phyloP scores from a whole-genome alignment of 2,329 filamentous ascomycete species.

The Aspergillus piperis region DNA sequence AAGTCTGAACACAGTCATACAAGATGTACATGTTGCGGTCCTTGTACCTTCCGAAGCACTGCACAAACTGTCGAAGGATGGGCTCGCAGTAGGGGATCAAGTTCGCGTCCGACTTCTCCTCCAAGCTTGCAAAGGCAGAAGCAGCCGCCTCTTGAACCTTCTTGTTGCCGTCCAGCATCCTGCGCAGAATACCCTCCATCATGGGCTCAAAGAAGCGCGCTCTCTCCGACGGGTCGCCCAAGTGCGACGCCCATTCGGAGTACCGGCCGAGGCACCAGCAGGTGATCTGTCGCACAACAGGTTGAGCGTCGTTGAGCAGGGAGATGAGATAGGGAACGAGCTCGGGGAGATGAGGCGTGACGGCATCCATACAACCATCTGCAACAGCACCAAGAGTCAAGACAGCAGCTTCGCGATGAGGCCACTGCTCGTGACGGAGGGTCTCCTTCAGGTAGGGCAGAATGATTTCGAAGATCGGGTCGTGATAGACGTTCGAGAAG shows the following conservation, averaged over 20 bases:
- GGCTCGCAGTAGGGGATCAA: constrained; percentile 83
- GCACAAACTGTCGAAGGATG: constrained; percentile 88
- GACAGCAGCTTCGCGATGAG: constrained; percentile 88
- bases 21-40: constrained; percentile 98
- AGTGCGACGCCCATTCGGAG: constrained; percentile 83
- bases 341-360: constrained; percentile 86
- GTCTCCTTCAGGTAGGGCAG: constrained; percentile 91
- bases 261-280: constrained; percentile 97
- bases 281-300: constrained; percentile 92
- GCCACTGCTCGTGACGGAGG: constrained; percentile 85
- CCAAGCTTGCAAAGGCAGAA: constrained; percentile 92
- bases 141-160: constrained; percentile 95
- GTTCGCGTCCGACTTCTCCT: constrained; percentile 83
- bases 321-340: constrained; percentile 88
- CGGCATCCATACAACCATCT: constrained; percentile 87
- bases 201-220: constrained; percentile 86
- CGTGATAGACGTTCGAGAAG: constrained; percentile 86
- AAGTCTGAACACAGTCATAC: constrained; percentile 96
- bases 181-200: constrained; percentile 92
- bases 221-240: constrained; percentile 67
- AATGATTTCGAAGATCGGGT: constrained; percentile 85
- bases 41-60: constrained; percentile 93
- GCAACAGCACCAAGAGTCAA: constrained; percentile 92
- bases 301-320: constrained; percentile 79
- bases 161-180: constrained; percentile 97